Conservation (phyloP, 2,329 filamentous ascomycete species). For the Penicillium sp. region DNA sequence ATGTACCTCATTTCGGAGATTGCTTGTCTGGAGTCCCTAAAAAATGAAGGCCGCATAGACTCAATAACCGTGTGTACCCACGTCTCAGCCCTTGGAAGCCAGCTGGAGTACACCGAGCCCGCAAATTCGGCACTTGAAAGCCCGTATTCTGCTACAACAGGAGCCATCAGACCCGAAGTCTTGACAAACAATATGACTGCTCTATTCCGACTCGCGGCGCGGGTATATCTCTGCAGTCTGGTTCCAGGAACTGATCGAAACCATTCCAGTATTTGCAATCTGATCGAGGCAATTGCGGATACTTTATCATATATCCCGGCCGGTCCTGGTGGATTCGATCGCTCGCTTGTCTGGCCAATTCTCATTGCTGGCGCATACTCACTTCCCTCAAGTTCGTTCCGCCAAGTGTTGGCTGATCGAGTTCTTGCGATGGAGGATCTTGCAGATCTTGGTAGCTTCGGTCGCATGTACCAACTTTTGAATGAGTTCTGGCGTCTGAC, state of each 20-base stretch:
- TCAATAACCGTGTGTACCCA: conserved; percentile 87
- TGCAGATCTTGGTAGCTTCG: conserved; percentile 83
- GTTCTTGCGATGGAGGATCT: conserved; percentile 75
- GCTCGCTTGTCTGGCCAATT: conserved; percentile 90
- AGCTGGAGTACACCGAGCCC: conserved; percentile 81
- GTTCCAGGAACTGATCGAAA: conserved; percentile 84
- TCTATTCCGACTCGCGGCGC: conserved; percentile 87
- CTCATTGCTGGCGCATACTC: conserved; percentile 84
- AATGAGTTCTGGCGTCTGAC: conserved; percentile 80
- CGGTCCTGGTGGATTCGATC: conserved; percentile 83
- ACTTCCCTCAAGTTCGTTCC: conserved; percentile 74
- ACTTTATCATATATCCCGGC: conserved; percentile 82
- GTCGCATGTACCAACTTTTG: conserved; percentile 78
- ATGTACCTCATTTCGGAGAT: conserved; percentile 99
- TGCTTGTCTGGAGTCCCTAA: conserved; percentile 89
- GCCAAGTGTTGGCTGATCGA: conserved; percentile 77
- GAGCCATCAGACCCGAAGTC: conserved; percentile 79
- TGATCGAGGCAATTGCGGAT: conserved; percentile 78
- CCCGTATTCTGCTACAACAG: conserved; percentile 63
- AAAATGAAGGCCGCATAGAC: conserved; percentile 77
- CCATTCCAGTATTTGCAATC: conserved; percentile 73
- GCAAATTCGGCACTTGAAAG: conserved; percentile 66
- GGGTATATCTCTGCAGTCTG: conserved; percentile 95
- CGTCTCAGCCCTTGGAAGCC: conserved; percentile 83
- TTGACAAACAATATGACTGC: conserved; percentile 87